These are phyloP conservation scores for Xylaria sp. DNA, from an alignment of 2,329 filamentous ascomycete genomes.

Conservation along the genomic window DNA sequence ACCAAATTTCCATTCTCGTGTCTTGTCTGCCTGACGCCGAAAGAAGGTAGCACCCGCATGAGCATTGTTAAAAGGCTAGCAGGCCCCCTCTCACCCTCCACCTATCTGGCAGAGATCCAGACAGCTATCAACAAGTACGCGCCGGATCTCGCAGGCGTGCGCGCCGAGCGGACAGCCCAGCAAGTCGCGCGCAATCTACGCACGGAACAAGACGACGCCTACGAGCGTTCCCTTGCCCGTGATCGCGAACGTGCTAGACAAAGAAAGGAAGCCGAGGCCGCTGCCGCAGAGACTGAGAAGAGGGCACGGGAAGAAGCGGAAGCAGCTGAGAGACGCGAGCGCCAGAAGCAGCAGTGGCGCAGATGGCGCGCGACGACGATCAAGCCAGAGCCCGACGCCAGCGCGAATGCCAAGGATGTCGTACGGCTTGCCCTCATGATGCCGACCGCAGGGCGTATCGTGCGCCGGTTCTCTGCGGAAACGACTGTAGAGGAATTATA, in stretches of 20 bases:
- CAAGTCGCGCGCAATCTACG: conserved; percentile 83
- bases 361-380: conserved; percentile 80
- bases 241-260: conserved; percentile 86
- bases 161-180: conserved; percentile 82
- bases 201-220: conserved; percentile 91
- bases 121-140: conserved; percentile 78
- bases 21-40: conserved; percentile 86
- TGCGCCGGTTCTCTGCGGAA: conserved; percentile 77
- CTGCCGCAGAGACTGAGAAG: conserved; percentile 73
- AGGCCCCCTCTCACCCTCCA: conserved; percentile 74
- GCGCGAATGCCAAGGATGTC: conserved; percentile 66
- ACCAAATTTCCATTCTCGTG: conserved; percentile 94
- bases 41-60: conserved; percentile 87
- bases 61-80: conserved; percentile 83
- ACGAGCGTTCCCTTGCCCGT: conserved; percentile 88
- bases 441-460: conserved; percentile 76
- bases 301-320: conserved; percentile 69
- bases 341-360: conserved; percentile 74
- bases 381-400: conserved; percentile 71
- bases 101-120: conserved; percentile 81
- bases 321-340: conserved; percentile 63
- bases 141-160: conserved; percentile 77
- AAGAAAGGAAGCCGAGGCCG: conserved; percentile 78
- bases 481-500: conserved; percentile 88
- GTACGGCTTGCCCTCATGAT: conserved; percentile 78